phyloP scores from a whole-genome alignment of 495 filamentous ascomycete genomes.

The Peziza echinospora region DNA sequence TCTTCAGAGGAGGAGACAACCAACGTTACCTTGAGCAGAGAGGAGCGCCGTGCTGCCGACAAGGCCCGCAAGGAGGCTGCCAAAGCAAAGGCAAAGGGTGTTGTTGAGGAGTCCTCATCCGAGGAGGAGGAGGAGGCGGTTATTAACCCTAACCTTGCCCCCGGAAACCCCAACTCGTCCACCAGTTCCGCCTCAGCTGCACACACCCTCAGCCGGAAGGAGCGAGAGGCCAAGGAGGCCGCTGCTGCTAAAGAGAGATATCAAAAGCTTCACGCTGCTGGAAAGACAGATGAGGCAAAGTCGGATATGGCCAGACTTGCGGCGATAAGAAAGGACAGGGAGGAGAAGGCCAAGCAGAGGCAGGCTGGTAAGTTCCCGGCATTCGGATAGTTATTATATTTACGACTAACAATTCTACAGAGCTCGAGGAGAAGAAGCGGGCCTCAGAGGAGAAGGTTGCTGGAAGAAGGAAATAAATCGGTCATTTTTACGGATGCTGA shows the following conservation, averaged over 20 bases:
- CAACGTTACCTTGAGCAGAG: slow-evolving; percentile 44
- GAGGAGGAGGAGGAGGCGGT: slow-evolving; percentile 35
- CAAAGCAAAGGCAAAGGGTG: slow-evolving; percentile 41
- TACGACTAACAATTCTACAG: slow-evolving; percentile 1
- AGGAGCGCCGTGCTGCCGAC: slow-evolving; percentile 67
- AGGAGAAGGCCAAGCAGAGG: slow-evolving; percentile 61
- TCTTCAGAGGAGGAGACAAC: slow-evolving; percentile 27
- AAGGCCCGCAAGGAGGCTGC: slow-evolving; percentile 86
- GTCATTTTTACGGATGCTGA: no score
- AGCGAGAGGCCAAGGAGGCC: slow-evolving; percentile 76
- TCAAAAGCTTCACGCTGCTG: slow-evolving; percentile 80
- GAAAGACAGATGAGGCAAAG: slow-evolving; percentile 90
- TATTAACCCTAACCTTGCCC: slow-evolving; percentile 15
- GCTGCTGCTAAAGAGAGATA: slow-evolving; percentile 77
- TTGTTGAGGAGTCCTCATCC: slow-evolving; percentile 45
- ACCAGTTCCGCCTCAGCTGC: slow-evolving; percentile 16
- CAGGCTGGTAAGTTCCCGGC: slow-evolving; percentile 29
- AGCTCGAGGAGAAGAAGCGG: slow-evolving; percentile 20
- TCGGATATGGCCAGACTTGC: slow-evolving; percentile 71
- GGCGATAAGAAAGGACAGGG: slow-evolving; percentile 64
- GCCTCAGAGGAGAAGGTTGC: slow-evolving; percentile 10
- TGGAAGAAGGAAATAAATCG: slow-evolving; percentile 11
- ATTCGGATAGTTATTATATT: no score
- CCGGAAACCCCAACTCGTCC: slow-evolving; percentile 10
- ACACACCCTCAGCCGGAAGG: slow-evolving; percentile 49